Base-by-base conservation (phyloP, 73 alveolate species). In the Blepharisma japonicum region DNA sequence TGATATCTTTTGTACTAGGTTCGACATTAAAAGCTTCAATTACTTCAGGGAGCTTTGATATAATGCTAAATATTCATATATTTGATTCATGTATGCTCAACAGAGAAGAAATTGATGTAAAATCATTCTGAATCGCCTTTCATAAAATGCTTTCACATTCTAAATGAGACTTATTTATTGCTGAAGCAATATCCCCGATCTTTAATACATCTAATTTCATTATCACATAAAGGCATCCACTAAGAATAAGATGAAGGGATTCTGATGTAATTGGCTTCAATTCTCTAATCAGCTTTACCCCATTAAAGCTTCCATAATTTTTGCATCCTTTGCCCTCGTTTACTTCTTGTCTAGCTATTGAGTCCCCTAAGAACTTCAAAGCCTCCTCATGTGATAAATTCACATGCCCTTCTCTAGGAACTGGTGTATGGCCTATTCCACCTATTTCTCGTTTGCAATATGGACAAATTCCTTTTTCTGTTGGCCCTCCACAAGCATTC, bases 371-470 rank as follows among this genome's bases (percentile, higher is more conserved):
- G 5, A 20, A 61, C 46, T 61, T n/a, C 14, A 61, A 1, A 38
- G 80, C 80, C 27, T 70, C 80, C 2, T 70, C 38, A 70, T 70
- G 71, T n/a, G 76, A n/a, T 39, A 70, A 45, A 70, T 70, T 70
- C 20, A 0, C 77, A 70, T 70, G 80, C 20, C 80, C 80, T 38
- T 48, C 55, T 70, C 80, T 23, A 5, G 11, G 11, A 45, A 70
- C 61, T 9, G 46, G n/a, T 45, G 0, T 14, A 70, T 70, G 80
- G 11, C 80, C 80, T 14, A 9, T 45, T 23, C 80, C 80, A 4
- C 80, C 80, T 7, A 70, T 70, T 39, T 25, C 42, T 45, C 27
- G 11, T 18, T 70, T 45, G 61, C 80, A 70, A 45, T 9, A 70
- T 45, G 80, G 80, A 25, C 80, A 70, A n/a, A 14, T 2, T 45